Percentiles rank a stretch among this genome's conserved stretches.
phyloP scores from a whole-genome alignment of 176 grass and related monocot genomes.

The Luzula sylvatica region DNA sequence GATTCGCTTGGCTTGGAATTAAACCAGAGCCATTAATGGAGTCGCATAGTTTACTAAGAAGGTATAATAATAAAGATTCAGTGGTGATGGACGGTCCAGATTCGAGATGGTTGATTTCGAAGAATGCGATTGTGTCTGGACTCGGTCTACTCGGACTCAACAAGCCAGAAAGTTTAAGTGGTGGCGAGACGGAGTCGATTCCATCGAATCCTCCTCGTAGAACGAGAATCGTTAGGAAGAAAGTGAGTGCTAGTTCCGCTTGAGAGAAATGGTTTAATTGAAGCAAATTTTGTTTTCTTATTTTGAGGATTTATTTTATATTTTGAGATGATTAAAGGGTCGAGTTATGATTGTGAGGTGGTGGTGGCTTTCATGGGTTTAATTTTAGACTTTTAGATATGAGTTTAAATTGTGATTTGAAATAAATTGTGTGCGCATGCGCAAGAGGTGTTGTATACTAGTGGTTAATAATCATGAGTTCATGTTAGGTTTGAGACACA shows the following conservation, averaged over 20 bases:
- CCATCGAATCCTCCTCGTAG: constrained; percentile 50
- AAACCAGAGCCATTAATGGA: constrained; percentile 54
- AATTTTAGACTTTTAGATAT: no score
- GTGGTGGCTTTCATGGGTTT: no score
- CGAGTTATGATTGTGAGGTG: no score
- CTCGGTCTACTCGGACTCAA: constrained; percentile 90
- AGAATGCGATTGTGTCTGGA: constrained; percentile 75
- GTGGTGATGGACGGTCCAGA: constrained; percentile 43
- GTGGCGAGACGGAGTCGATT: constrained; percentile 26
- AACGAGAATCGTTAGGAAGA: constrained; percentile 87
- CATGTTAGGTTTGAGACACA: no score
- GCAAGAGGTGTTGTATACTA: no score
- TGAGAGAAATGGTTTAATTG: constrained; percentile 24
- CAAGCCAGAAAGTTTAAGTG: constrained; percentile 26
- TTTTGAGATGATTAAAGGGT: no score
- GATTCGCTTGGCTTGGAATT: constrained; percentile 74
- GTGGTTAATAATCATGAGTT: no score
- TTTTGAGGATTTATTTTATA: constrained; percentile 14
- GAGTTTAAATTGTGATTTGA: no score
- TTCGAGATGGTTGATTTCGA: constrained; percentile 95
- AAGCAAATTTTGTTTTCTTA: constrained; percentile 64
- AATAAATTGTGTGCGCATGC: no score
- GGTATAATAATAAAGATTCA: constrained; percentile 56
- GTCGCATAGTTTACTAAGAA: constrained; percentile 60
- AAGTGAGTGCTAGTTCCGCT: constrained; percentile 46